Evolutionary conservation across 345 rosid genomes (phyloP).

Genomic region (Nasturtium officinale): DNA sequence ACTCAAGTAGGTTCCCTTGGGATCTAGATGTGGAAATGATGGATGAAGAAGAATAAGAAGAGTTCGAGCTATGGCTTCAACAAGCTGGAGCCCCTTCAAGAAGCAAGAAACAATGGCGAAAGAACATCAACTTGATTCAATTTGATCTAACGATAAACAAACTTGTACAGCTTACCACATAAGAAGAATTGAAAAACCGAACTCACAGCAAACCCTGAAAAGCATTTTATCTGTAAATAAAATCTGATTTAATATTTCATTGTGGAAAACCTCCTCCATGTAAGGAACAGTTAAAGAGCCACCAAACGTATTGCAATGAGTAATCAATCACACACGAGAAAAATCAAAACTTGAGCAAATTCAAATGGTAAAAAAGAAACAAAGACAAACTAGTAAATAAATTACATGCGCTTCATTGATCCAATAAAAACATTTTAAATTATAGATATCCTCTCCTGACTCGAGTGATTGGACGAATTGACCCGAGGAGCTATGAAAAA

Average conservation of each 20-base stretch:
- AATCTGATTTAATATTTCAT: constrained; percentile 18
- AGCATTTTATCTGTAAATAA: constrained; percentile 34
- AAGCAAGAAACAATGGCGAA: constrained; percentile 87
- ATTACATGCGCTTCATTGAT: not conserved
- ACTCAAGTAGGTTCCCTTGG: constrained; percentile 88
- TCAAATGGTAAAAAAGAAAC: not conserved
- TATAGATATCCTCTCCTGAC: not conserved
- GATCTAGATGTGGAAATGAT: constrained; percentile 90
- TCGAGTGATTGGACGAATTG: too few relatives aligned
- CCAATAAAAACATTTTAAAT: not conserved
- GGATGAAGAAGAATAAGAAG: constrained; percentile 88
- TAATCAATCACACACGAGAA: constrained; percentile 42
- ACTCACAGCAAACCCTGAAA: constrained; percentile 17
- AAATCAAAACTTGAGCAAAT: not conserved
- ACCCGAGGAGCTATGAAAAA: too few relatives aligned
- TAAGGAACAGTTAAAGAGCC: constrained; percentile 64
- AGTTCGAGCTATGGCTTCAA: constrained; percentile 88
- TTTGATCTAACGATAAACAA: not conserved
- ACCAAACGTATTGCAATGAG: constrained; percentile 56
- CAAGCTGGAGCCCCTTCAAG: constrained; percentile 98
- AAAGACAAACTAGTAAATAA: not conserved
- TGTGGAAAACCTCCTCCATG: constrained; percentile 55
- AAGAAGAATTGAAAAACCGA: not conserved
- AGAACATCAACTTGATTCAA: constrained; percentile 64
- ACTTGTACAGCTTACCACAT: constrained; percentile 14